Conservation (phyloP, 208 protist genomes). For the Crithidia thermophila region DNA sequence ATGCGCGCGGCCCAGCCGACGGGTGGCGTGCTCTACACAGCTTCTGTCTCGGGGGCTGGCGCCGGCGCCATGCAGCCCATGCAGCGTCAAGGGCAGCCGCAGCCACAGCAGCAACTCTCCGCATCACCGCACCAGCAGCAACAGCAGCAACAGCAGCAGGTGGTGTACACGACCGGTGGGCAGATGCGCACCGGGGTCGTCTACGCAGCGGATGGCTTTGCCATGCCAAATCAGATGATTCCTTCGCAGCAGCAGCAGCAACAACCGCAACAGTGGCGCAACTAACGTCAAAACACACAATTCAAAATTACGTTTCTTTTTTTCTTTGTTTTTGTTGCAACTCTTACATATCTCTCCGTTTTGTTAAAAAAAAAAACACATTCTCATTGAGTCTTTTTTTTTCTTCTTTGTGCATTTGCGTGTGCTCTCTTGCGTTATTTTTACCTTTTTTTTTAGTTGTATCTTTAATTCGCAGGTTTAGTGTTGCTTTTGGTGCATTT, state of each 20-base stretch:
- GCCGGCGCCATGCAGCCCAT: slow-evolving; percentile 20
- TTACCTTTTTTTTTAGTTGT: background rate
- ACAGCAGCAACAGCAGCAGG: slow-evolving; percentile 26
- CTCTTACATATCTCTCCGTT: background rate
- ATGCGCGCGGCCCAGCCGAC: slow-evolving; percentile 17
- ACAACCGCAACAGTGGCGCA: slow-evolving; percentile 31
- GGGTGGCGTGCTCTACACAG: slow-evolving; percentile 22
- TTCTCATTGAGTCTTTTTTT: slow-evolving; percentile 1
- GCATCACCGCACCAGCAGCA: slow-evolving; percentile 12
- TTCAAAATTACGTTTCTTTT: background rate
- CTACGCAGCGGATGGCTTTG: slow-evolving; percentile 27
- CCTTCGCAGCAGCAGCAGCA: slow-evolving; percentile 21
- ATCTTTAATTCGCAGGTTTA: background rate
- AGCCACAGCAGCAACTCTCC: slow-evolving; percentile 18
- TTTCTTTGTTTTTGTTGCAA: slow-evolving; percentile 13
- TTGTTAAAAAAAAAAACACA: too few relatives aligned
- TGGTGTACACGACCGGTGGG: slow-evolving; percentile 26
- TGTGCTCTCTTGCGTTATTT: background rate
- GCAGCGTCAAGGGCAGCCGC: slow-evolving; percentile 14
- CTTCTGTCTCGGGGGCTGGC: slow-evolving; percentile 2
- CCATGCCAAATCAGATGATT: slow-evolving; percentile 30
- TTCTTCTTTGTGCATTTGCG: background rate
- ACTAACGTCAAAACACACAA: background rate
- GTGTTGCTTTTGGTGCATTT: background rate
- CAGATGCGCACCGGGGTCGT: slow-evolving; percentile 29